Conservation (phyloP, 1,139 yeast genomes). For the Pneumocystis wakefieldiae region DNA sequence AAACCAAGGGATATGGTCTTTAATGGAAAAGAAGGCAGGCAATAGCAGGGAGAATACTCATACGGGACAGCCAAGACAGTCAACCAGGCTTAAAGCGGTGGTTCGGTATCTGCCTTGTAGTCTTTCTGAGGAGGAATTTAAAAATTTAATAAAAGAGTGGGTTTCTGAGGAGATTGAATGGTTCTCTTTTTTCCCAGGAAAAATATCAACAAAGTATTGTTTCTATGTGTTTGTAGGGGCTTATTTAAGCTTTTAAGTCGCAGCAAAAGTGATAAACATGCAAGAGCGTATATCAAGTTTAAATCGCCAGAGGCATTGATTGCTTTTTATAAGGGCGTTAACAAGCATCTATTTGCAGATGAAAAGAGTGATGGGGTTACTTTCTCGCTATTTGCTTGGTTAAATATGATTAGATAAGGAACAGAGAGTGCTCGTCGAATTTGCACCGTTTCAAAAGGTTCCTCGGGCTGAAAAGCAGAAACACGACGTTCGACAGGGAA, state of each 20-base stretch:
- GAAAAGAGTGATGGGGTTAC: slow-evolving; percentile 1
- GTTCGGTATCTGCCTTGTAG: slow-evolving; percentile 15
- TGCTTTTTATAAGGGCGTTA: slow-evolving; percentile 13
- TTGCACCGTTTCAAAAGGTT: slow-evolving; percentile 15
- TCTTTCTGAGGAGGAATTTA: slow-evolving; percentile 11
- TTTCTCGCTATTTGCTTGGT: not conserved
- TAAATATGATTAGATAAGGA: slow-evolving; percentile 3
- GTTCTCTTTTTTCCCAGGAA: slow-evolving; percentile 14
- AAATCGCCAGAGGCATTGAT: slow-evolving; percentile 7
- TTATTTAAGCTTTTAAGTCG: slow-evolving; percentile 3
- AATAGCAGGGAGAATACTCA: not conserved
- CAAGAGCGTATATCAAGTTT: slow-evolving; percentile 16
- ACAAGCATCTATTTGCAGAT: slow-evolving; percentile 9
- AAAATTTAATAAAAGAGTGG: slow-evolving; percentile 7
- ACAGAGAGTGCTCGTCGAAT: slow-evolving; percentile 13
- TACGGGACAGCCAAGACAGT: not conserved
- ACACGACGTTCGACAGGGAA: slow-evolving; percentile 11
- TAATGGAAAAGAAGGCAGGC: not conserved
- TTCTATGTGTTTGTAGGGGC: not conserved
- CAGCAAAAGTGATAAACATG: slow-evolving; percentile 9
- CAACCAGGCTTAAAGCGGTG: slow-evolving; percentile 12
- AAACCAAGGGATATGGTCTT: not conserved
- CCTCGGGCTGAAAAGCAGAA: slow-evolving; percentile 6
- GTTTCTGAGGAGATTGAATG: slow-evolving; percentile 11
- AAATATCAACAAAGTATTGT: slow-evolving; percentile 7